Base-by-base conservation (phyloP, 2,329 filamentous ascomycete genomes). In the Colletotrichum tofieldiae region DNA sequence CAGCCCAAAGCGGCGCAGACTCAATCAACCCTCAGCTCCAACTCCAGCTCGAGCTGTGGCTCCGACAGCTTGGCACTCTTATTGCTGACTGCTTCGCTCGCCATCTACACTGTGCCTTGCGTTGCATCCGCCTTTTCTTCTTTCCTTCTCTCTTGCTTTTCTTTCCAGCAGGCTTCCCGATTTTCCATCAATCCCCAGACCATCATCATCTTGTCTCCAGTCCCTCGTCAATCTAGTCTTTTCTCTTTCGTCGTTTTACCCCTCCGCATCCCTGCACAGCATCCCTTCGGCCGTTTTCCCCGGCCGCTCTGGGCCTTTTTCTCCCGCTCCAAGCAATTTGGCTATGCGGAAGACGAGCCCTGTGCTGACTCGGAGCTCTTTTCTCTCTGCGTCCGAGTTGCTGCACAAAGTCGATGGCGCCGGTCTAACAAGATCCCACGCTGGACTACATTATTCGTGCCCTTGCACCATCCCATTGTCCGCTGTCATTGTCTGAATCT, bases 311-410 rank as follows among this genome's bases (percentile, higher is more conserved):
- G 37, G 47, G n/a, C 56, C 56, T 20, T 47, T 43, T 18, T 41
- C 54, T 35, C n/a, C 67, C 23, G 32, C 60, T 26, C 49, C 14
- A 41, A 35, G 49, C 67, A 51, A 43, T 41, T 69, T n/a, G 41
- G 63, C 43, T 45, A 35, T 20, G 55, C 29, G 20, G 64, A 20
- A 54, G 45, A 56, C 58, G 59, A 64, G 66, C 41, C 41, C 51
- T 67, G 55, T 35, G 67, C 67, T 61, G 55, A 41, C 41, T 67
- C 47, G 14, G 37, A 23, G 54, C 32, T 39, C 35, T 39, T 29
- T 51, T 35, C 16, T 29, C 29, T 23, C 37, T 14, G 20, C 55
- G 67, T 71, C 67, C 67, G 47, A 71, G 67, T 49, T 71, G 49
- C 32, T 67, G 47, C 67, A 61, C 35, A 9, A 26, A 49, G 35